Percentiles rank a stretch among this genome's conserved stretches.
Conservation (phyloP, 306 rosid genomes). For the Echinosophora koreensis region DNA sequence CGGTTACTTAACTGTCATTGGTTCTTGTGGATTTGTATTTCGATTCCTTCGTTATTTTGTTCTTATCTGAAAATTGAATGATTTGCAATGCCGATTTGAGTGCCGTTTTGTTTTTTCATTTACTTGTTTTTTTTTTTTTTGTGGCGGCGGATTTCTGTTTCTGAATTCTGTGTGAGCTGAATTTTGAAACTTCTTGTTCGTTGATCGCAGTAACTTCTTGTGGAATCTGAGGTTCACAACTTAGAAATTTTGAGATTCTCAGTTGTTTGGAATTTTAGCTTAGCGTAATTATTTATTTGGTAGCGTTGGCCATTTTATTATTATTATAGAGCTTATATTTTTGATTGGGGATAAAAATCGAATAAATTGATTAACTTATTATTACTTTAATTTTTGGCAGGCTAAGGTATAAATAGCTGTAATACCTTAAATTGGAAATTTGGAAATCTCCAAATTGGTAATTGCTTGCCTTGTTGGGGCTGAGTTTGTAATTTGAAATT, state of each 20-base stretch:
- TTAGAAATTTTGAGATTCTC: conserved; percentile 1
- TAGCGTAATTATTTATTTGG: too few relatives aligned
- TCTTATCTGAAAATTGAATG: conserved; percentile 22
- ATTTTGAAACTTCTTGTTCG: too few relatives aligned
- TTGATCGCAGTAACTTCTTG: too few relatives aligned
- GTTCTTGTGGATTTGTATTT: not conserved
- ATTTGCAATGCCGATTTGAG: conserved; percentile 41
- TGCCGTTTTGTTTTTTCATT: conserved; percentile 2
- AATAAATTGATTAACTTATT: conserved; percentile 28
- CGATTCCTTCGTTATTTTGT: conserved; percentile 1
- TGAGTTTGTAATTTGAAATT: not conserved
- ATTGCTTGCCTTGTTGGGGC: conserved; percentile 44
- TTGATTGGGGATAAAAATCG: not conserved
- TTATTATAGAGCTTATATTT: not conserved
- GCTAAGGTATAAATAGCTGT: conserved; percentile 34
- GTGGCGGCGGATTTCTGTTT: too few relatives aligned
- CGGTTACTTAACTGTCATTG: conserved; percentile 5
- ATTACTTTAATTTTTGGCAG: conserved; percentile 53
- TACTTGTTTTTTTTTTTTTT: too few relatives aligned
- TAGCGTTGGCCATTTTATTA: not conserved
- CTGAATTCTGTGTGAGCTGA: not conserved
- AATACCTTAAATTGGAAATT: conserved; percentile 26
- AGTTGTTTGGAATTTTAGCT: conserved; percentile 19
- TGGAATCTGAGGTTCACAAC: too few relatives aligned
- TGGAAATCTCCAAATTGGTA: conserved; percentile 29